phyloP scores from a whole-genome alignment of 1,139 yeast species.

The Saccharomycopsis hybrid region DNA sequence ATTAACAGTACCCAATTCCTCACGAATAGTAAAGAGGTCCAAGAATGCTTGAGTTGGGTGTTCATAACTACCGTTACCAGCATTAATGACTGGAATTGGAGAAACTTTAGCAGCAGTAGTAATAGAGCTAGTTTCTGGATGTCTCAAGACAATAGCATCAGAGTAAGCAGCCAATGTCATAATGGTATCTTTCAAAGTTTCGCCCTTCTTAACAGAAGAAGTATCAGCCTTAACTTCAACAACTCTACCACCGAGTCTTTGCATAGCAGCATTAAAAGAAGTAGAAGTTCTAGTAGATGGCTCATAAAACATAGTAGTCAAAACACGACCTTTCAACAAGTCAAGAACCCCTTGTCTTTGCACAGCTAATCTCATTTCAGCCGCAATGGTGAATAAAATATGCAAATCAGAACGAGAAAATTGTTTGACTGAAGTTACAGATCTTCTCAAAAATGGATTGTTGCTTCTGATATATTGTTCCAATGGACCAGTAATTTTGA shows the following conservation, averaged over 20 bases:
- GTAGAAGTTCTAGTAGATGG: conserved; percentile 97
- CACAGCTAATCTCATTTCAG: conserved; percentile 95
- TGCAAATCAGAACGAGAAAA: conserved; percentile 85
- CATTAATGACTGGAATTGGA: conserved; percentile 94
- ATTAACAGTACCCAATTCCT: conserved; percentile 96
- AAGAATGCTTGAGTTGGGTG: conserved; percentile 98
- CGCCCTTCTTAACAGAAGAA: conserved; percentile 96
- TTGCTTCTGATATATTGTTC: conserved; percentile 67
- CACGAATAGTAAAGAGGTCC: conserved; percentile 96
- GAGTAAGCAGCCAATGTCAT: conserved; percentile 93
- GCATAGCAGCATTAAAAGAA: conserved; percentile 99
- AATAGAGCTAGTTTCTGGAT: conserved; percentile 88
- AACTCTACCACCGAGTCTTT: conserved; percentile 97
- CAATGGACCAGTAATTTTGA: conserved; percentile 74
- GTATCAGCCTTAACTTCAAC: conserved; percentile 77
- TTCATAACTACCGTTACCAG: conserved; percentile 96
- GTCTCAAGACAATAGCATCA: conserved; percentile 96
- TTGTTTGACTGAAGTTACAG: conserved; percentile 82
- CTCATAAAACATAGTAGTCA: conserved; percentile 95
- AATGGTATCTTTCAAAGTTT: conserved; percentile 93
- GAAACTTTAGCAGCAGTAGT: conserved; percentile 94
- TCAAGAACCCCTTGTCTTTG: conserved; percentile 95
- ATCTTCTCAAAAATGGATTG: conserved; percentile 85
- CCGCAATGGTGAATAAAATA: conserved; percentile 90
- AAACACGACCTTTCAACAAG: conserved; percentile 79